Evolutionary conservation across 768 basidiomycete species (phyloP).

Genomic region (Pholiota microspora): DNA sequence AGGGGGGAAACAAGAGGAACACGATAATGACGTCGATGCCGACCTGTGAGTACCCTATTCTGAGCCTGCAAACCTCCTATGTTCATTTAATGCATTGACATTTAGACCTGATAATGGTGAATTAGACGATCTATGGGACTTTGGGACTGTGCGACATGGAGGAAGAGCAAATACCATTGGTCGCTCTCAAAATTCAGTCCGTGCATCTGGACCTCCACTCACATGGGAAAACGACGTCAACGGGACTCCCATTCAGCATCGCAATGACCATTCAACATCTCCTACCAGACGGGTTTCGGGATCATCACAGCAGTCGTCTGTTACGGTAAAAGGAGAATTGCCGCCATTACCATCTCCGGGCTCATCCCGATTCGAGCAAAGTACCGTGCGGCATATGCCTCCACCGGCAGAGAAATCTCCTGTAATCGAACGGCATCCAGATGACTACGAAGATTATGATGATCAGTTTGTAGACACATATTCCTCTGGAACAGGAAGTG

Average conservation of each 20-base stretch:
- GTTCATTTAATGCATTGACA: no score
- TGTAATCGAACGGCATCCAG: slow-evolving; percentile 48
- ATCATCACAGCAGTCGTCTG: slow-evolving; percentile 43
- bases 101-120: slow-evolving; percentile 55
- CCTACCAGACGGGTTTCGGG: slow-evolving; percentile 27
- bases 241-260: slow-evolving; percentile 40
- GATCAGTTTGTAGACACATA: slow-evolving; percentile 54
- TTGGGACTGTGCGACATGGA: slow-evolving; percentile 89
- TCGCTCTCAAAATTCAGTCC: slow-evolving; percentile 54
- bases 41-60: slow-evolving; percentile 55
- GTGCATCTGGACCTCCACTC: slow-evolving; percentile 61
- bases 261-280: slow-evolving; percentile 33
- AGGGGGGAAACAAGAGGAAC: slow-evolving; percentile 72
- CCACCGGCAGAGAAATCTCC: slow-evolving; percentile 24
- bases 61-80: not conserved
- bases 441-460: slow-evolving; percentile 67
- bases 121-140: slow-evolving; percentile 92
- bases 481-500: slow-evolving; percentile 38
- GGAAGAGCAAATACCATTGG: slow-evolving; percentile 62
- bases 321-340: slow-evolving; percentile 55
- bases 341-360: slow-evolving; percentile 51
- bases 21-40: slow-evolving; percentile 56
- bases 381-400: slow-evolving; percentile 65
- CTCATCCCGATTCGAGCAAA: slow-evolving; percentile 51
- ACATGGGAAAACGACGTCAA: slow-evolving; percentile 83